A percentile compares a stretch with the other conserved stretches of the same genome.
phyloP scores from a whole-genome alignment of 176 grass and related monocot species.

The Elymus sibiricus region DNA sequence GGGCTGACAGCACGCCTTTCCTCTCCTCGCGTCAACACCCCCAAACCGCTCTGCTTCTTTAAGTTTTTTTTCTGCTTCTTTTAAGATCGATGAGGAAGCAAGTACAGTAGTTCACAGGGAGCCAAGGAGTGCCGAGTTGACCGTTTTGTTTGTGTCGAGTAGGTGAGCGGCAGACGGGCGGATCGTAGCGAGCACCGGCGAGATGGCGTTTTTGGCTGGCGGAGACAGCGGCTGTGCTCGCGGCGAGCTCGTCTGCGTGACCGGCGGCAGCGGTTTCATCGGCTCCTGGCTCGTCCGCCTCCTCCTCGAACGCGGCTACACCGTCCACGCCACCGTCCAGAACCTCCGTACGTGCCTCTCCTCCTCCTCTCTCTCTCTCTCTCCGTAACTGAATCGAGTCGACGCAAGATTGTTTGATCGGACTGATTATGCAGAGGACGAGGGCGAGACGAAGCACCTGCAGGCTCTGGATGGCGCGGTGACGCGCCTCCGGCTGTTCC shows the following conservation, averaged over 20 bases:
- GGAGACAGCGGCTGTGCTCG: background rate
- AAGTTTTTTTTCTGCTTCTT: background rate
- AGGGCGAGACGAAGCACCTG: conserved; percentile 63
- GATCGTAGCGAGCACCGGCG: background rate
- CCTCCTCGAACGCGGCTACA: conserved; percentile 70
- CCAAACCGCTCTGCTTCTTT: background rate
- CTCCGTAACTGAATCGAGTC: background rate
- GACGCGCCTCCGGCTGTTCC: conserved; percentile 47
- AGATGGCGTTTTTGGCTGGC: conserved; percentile 14
- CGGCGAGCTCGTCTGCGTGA: conserved; percentile 56
- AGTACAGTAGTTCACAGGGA: no score
- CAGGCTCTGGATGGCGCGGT: conserved; percentile 37
- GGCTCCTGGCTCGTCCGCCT: conserved; percentile 73
- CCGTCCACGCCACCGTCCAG: conserved; percentile 75
- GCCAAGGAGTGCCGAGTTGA: background rate
- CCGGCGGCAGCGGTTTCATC: conserved; percentile 79
- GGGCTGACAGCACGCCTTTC: background rate
- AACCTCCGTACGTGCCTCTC: conserved; percentile 31
- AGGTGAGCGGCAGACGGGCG: background rate
- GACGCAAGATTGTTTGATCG: background rate
- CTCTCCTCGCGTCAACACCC: background rate
- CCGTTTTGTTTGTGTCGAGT: background rate
- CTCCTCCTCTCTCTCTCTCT: background rate
- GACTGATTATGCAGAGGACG: conserved; percentile 34
- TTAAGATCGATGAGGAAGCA: background rate